A percentile compares a stretch with the other conserved stretches of the same genome.
phyloP scores from a whole-genome alignment of 495 filamentous ascomycete genomes.

The Mycothermus thermophilus region DNA sequence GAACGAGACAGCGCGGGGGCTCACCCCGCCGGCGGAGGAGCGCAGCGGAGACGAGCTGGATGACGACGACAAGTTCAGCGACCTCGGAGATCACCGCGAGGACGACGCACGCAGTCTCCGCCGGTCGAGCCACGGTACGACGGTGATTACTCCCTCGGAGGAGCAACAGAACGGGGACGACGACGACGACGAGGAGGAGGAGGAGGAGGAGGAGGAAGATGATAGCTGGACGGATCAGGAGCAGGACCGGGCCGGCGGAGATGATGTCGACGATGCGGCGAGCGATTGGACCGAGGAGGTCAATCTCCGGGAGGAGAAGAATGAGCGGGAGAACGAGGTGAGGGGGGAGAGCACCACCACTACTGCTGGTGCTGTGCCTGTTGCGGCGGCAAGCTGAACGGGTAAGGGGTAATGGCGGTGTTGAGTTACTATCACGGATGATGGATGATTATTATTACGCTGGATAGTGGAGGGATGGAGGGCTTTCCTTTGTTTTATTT shows the following conservation, averaged over 20 bases:
- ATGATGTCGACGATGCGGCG: constrained; percentile 13
- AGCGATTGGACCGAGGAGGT: constrained; percentile 23
- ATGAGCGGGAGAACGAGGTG: constrained; percentile 11
- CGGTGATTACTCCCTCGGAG: constrained; percentile 45
- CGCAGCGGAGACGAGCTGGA: constrained; percentile 3
- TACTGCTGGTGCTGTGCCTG: constrained; percentile 3
- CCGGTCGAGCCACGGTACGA: constrained; percentile 17
- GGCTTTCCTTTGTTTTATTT: constrained; percentile 3
- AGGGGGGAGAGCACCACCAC: constrained; percentile 16
- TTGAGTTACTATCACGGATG: background rate
- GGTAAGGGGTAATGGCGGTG: background rate
- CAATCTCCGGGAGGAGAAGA: constrained; percentile 6
- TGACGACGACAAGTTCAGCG: constrained; percentile 2
- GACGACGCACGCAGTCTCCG: constrained; percentile 1
- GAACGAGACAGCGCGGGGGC: background rate
- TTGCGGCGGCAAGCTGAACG: constrained; percentile 3
- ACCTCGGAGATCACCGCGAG: background rate
- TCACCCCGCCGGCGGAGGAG: background rate
- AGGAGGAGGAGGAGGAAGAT: constrained; percentile 4
- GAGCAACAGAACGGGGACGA: constrained; percentile 32
- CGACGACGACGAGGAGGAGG: constrained; percentile 9
- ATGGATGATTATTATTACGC: no score
- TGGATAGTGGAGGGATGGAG: background rate
- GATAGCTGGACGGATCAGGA: constrained; percentile 10
- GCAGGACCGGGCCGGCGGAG: constrained; percentile 3